phyloP scores from a whole-genome alignment of 176 grass and related monocot species.

The Areca catechu region DNA sequence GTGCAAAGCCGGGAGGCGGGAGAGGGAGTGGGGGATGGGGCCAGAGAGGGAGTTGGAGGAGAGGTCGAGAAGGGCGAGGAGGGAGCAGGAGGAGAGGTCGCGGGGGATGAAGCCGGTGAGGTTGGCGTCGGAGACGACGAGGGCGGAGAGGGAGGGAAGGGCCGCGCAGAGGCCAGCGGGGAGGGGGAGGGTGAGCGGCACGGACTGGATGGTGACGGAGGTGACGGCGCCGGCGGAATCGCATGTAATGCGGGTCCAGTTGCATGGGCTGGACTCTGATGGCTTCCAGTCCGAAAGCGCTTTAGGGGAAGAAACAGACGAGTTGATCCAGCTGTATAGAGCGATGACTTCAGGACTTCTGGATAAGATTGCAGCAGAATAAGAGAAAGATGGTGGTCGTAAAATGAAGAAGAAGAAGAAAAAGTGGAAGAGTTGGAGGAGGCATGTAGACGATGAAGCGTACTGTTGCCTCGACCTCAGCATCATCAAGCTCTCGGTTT shows the following conservation, averaged over 20 bases:
- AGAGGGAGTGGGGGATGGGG: slow-evolving; percentile 36
- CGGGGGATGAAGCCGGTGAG: slow-evolving; percentile 48
- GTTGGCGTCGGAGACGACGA: slow-evolving; percentile 69
- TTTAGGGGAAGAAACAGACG: slow-evolving; percentile 11
- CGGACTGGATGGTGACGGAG: slow-evolving; percentile 49
- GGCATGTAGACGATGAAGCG: slow-evolving; percentile 17
- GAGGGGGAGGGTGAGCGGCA: slow-evolving; percentile 38
- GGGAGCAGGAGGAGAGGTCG: slow-evolving; percentile 45
- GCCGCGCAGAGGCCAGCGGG: slow-evolving; percentile 36
- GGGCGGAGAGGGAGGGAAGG: slow-evolving; percentile 20
- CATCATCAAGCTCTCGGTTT: slow-evolving; percentile 38
- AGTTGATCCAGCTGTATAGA: slow-evolving; percentile 61
- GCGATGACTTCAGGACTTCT: slow-evolving; percentile 36
- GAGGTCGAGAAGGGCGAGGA: slow-evolving; percentile 58
- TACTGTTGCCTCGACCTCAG: slow-evolving; percentile 45
- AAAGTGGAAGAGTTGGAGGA: slow-evolving; percentile 16
- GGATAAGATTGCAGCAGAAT: neutral
- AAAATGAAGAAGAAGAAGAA: neutral
- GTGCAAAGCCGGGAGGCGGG: slow-evolving; percentile 26
- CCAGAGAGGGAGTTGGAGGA: slow-evolving; percentile 65
- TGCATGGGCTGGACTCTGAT: slow-evolving; percentile 45
- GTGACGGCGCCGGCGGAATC: slow-evolving; percentile 13
- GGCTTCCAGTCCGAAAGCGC: slow-evolving; percentile 58
- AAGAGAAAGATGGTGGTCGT: neutral
- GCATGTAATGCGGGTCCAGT: slow-evolving; percentile 68